A percentile compares a stretch with the other conserved stretches of the same genome.
phyloP scores from a whole-genome alignment of 2,329 filamentous ascomycete genomes.

The Claviceps sp. region DNA sequence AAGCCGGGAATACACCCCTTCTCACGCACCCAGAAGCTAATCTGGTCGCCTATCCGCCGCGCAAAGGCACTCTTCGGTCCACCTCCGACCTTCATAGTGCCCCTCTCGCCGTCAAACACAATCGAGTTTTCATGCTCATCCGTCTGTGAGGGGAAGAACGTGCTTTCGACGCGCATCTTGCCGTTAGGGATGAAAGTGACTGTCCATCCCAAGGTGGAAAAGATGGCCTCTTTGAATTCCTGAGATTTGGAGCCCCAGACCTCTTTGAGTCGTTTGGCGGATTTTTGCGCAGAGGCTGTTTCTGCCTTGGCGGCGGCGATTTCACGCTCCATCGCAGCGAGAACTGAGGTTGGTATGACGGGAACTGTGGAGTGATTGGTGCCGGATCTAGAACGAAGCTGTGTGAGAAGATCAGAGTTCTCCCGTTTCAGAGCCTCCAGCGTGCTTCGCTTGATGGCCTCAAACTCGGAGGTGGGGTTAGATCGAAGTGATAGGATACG shows the following conservation, averaged over 20 bases:
- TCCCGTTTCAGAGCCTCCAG: slow-evolving; percentile 67
- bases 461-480: slow-evolving; percentile 81
- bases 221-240: slow-evolving; percentile 92
- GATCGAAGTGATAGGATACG: slow-evolving; percentile 74
- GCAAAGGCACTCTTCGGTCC: slow-evolving; percentile 82
- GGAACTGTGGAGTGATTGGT: slow-evolving; percentile 32
- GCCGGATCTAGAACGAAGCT: slow-evolving; percentile 40
- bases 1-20: slow-evolving; percentile 91
- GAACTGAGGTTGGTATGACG: slow-evolving; percentile 61
- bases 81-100: slow-evolving; percentile 95
- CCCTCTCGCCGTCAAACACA: slow-evolving; percentile 83
- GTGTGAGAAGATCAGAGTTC: slow-evolving; percentile 68
- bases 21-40: slow-evolving; percentile 92
- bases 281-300: slow-evolving; percentile 65
- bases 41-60: slow-evolving; percentile 67
- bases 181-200: slow-evolving; percentile 96
- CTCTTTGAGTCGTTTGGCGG: slow-evolving; percentile 73
- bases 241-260: slow-evolving; percentile 84
- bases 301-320: slow-evolving; percentile 58
- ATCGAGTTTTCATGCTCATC: slow-evolving; percentile 62
- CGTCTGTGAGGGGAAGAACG: slow-evolving; percentile 59
- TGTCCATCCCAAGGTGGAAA: slow-evolving; percentile 84
- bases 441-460: slow-evolving; percentile 72
- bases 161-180: slow-evolving; percentile 79
- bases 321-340: slow-evolving; percentile 63